Evolutionary conservation across 345 rosid genomes (phyloP).

Genomic region (Lumnitzera littorea): DNA sequence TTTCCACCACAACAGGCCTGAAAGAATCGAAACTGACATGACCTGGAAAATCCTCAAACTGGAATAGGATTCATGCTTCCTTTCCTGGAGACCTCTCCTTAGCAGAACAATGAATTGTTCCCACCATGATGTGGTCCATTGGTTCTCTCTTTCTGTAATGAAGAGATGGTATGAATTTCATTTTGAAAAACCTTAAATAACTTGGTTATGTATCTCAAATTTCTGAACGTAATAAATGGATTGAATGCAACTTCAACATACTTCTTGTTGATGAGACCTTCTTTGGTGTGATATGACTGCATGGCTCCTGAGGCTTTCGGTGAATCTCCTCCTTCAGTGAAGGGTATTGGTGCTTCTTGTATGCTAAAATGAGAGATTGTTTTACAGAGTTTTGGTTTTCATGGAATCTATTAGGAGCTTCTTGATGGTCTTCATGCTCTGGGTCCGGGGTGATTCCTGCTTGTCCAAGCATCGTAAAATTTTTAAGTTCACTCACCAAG

Average conservation of each 20-base stretch:
- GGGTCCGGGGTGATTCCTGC: slow-evolving; percentile 61
- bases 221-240: no score
- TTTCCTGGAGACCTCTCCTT: slow-evolving; percentile 66
- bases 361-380: slow-evolving; percentile 48
- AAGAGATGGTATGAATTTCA: background rate
- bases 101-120: slow-evolving; percentile 64
- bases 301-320: slow-evolving; percentile 22
- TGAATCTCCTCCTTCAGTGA: slow-evolving; percentile 45
- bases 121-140: slow-evolving; percentile 86
- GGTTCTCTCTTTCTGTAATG: slow-evolving; percentile 30
- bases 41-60: slow-evolving; percentile 77
- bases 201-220: no score
- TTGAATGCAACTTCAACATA: slow-evolving; percentile 11
- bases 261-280: slow-evolving; percentile 24
- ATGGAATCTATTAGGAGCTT: slow-evolving; percentile 31
- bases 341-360: slow-evolving; percentile 49
- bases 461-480: background rate
- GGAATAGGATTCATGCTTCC: slow-evolving; percentile 83
- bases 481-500: no score
- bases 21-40: slow-evolving; percentile 70
- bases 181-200: no score
- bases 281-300: background rate
- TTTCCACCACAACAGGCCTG: slow-evolving; percentile 92
- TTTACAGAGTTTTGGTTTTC: slow-evolving; percentile 67
- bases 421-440: slow-evolving; percentile 47